Base-by-base conservation (phyloP, 2,329 filamentous ascomycete genomes). In the Claviceps arundinis region DNA sequence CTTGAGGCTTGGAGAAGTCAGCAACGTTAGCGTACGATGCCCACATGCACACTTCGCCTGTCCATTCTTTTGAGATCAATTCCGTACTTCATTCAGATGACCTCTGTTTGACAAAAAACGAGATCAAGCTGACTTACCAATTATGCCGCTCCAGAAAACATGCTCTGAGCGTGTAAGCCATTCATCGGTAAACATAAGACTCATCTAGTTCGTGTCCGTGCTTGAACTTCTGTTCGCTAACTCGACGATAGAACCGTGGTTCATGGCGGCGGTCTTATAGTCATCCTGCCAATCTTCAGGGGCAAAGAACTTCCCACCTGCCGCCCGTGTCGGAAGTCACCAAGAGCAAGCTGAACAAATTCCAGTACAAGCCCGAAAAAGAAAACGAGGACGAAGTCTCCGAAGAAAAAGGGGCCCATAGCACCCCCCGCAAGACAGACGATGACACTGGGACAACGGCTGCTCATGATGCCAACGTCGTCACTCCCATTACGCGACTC, bases 311-410 rank as follows among this genome's bases (percentile, higher is more conserved):
- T 11, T 68, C 65, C 40, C 63, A 72, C 41, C 63, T 74, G 6
- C 68, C 72, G 37, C 73, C 75, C 17, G 70, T 81, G 13, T 83
- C 81, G 41, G 72, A 77, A 37, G 70, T 70, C 8, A 81, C 81
- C 11, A 83, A 78, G 61, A 77, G 70, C 56, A 84, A 83, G 59
- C 70, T 84, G 37, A 76, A 74, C 60, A 77, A 78, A 52, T 83
- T 80, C 56, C 69, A 72, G 50, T 69, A 72, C 14, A 62, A 67
- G 7, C 56, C 60, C 1, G 50, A 54, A 13, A 52, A 58, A 26
- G 52, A 58, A 26, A 57, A 59, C 14, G 60, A 59, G 19, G 47
- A 53, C 7, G 40, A 43, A 16, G 44, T 56, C 24, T 57, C 59
- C 5, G 52, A 54, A n/a, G 40, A 54, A n/a, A 51, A 9, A 45